Conservation (phyloP, 73 alveolate genomes). For the Tetrahymena thermophila region DNA sequence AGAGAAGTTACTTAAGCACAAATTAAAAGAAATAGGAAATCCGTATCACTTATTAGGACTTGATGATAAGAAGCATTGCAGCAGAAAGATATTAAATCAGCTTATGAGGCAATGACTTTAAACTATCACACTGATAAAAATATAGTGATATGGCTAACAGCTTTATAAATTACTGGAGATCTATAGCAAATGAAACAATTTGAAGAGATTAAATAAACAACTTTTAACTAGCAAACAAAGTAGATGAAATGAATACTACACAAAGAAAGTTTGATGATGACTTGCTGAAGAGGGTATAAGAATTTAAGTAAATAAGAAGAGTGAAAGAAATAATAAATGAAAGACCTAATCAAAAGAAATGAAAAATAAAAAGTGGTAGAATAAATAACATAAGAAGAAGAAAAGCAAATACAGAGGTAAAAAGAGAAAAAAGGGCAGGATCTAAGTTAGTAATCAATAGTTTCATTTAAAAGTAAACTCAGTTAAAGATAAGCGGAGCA, state of each 20-base stretch:
- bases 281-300: not conserved
- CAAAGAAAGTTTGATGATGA: not conserved
- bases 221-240: not conserved
- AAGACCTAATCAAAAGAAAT: not conserved
- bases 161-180: not conserved
- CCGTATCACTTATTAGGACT: not conserved
- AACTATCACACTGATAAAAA: not conserved
- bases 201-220: not conserved
- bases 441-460: not conserved
- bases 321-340: not conserved
- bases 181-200: not conserved
- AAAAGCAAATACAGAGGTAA: not conserved
- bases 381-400: not conserved
- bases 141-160: not conserved
- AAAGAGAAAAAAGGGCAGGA: not conserved
- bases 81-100: not conserved
- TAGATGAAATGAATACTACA: not conserved
- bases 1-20: not conserved
- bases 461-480: not conserved
- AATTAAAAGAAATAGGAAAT: not conserved
- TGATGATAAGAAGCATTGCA: not conserved
- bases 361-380: not conserved
- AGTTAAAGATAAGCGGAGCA: not conserved
- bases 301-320: not conserved
- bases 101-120: not conserved